Base-by-base conservation (phyloP, 75 land plant genomes). In the Azolla pinnata region DNA sequence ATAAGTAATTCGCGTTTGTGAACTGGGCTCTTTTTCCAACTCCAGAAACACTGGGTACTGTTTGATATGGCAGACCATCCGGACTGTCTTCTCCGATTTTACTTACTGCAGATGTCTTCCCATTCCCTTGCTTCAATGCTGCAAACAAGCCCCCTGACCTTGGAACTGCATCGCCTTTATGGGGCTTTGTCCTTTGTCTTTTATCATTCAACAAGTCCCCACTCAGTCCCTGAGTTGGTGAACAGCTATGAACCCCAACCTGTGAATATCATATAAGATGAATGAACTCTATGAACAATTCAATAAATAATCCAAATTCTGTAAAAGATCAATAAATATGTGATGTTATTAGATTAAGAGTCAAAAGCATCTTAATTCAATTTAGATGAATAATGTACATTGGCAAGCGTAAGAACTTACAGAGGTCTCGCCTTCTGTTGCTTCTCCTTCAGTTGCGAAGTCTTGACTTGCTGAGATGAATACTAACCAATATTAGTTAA, bases 1-100 rank as follows among this genome's bases (percentile, higher is more conserved):
- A 67, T 56, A 92, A 75, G 62, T 92, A 78, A 59, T 92, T 92
- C 16, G 76, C 97, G 79, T 77, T 92, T 47, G 66, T 33, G 28
- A 40, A 52, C 40, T 91, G 89, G 52, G 63, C 63, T 72, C 60
- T 81, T 53, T 69, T 81, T 50, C 72, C 73, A 45, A 67, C 31
- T 32, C 61, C 28, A 8, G 67, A 59, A 28, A 35, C 33, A 28
- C n/a, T n/a, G n/a, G n/a, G n/a, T n/a, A n/a, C n/a, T n/a, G 66
- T 28, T 9, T 10, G 62, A 47, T 60, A 47, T 9, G 63, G 59
- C 12, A 35, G 26, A 45, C 55, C 53, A 31, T 16, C 28, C n/a
- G 69, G 50, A n/a, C 75, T 71, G 7, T 4, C 48, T 40, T 71
- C 29, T 17, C 59, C 28, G 5, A 57, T 30, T 21, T 25, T 44